Evolutionary conservation across 148 eudicot species (phyloP), one percentile per base, ranked within the genome.

Genomic region (Suaeda aralocaspica): DNA sequence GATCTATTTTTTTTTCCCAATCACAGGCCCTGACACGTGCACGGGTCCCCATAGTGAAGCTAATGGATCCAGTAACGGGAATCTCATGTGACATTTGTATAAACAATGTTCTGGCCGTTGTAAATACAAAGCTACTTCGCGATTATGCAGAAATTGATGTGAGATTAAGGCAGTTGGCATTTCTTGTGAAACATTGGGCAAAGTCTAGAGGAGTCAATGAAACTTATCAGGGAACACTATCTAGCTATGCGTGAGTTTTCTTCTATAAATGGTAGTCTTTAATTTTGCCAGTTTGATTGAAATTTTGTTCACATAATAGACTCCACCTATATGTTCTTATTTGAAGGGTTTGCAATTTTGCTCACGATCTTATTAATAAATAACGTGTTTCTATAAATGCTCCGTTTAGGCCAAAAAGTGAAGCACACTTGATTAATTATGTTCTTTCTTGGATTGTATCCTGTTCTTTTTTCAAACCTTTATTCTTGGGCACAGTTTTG

Each of bases 151-250:
- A 84, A 36, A 89, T 94, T 76, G 98, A 94, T 77, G 79, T 28
- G 66, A 87, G 98, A 76, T 78, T 94, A 68, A 88, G 89, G 66
- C 98, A 91, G 72, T 72, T 94, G 84, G 97, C 88, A 28, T 94
- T 88, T 77, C 86, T 94, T 86, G 92, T 94, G 72, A 94, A 94
- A 76, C 98, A 94, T 51, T 94, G 98, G 98, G 98, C 98, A 8
- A 94, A 94, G 66, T 85, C 88, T 42, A 86, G 98, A 82, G 92
- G 87, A 64, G 90, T 94, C 46, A 94, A 94, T 78, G 92, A 84
- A 79, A 94, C 98, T 64, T 94, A 94, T 73, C 96, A 84, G 48
- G 98, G 98, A 76, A 94, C 98, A 25, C 74, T 94, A 14, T 94
- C 98, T 31, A 94, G 98, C 84, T 94, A 94, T 72, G 97, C 98